These are phyloP conservation scores for Withania somnifera DNA, from an alignment of 305 asterid genomes.

Conservation along the genomic window DNA sequence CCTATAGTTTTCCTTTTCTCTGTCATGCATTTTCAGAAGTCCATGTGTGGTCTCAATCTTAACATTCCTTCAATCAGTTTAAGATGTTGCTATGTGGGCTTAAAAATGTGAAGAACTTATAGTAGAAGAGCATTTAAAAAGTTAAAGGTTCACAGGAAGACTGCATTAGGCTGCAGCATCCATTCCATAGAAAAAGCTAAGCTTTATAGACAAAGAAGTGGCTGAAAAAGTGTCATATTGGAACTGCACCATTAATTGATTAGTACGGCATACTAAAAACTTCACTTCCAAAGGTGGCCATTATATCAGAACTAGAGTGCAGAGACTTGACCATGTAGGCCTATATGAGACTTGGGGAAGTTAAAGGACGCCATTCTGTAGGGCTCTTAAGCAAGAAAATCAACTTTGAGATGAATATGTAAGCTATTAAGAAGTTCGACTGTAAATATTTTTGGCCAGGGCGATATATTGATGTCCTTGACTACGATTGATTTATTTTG, in stretches of 20 bases:
- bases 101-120: not conserved
- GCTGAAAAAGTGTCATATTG: not conserved
- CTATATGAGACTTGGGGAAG: not conserved
- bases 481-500: not conserved
- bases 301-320: not conserved
- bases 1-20: not conserved
- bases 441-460: not conserved
- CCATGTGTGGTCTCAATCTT: not conserved
- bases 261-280: not conserved
- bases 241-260: not conserved
- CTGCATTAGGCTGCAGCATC: not conserved
- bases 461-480: not conserved
- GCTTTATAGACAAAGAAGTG: not conserved
- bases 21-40: not conserved
- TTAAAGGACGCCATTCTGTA: not conserved
- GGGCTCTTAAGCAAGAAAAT: not conserved
- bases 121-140: not conserved
- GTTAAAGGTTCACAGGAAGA: not conserved
- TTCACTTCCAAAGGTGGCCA: not conserved
- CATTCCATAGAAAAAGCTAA: not conserved
- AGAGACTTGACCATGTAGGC: not conserved
- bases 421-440: not conserved
- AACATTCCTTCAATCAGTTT: not conserved
- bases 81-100: not conserved
- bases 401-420: not conserved